phyloP scores from a whole-genome alignment of 2,329 filamentous ascomycete genomes.

The Ophiostoma piceae region DNA sequence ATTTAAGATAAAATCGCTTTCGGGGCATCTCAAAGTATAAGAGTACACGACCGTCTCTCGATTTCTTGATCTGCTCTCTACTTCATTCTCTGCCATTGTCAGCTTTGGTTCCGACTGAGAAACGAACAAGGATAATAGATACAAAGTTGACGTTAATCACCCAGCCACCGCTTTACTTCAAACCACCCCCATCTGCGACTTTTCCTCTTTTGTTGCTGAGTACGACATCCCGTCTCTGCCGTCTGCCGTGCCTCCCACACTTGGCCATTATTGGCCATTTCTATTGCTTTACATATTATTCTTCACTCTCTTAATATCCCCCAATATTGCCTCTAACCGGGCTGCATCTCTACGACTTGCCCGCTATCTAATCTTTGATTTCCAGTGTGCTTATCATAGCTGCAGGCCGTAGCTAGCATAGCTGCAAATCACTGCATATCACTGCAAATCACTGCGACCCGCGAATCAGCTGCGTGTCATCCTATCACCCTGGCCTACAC shows the following conservation, averaged over 20 bases:
- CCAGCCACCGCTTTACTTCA: neutral
- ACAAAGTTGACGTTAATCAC: neutral
- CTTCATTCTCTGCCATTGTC: neutral
- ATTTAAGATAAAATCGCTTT: neutral
- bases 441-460: neutral
- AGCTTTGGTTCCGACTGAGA: neutral
- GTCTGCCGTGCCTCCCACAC: neutral
- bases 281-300: neutral
- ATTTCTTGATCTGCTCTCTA: neutral
- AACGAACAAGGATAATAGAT: neutral
- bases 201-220: neutral
- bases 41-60: neutral
- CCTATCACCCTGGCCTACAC: neutral
- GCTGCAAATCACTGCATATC: conserved; percentile 6
- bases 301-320: neutral
- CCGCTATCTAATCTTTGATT: neutral
- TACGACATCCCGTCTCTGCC: neutral
- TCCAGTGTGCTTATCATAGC: neutral
- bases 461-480: neutral
- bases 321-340: neutral
- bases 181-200: neutral
- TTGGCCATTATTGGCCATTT: neutral
- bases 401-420: neutral
- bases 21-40: neutral
- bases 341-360: neutral